A percentile compares a stretch with the other conserved stretches of the same genome.
Conservation (phyloP, 2,329 filamentous ascomycete species). For the Zalaria sp. region DNA sequence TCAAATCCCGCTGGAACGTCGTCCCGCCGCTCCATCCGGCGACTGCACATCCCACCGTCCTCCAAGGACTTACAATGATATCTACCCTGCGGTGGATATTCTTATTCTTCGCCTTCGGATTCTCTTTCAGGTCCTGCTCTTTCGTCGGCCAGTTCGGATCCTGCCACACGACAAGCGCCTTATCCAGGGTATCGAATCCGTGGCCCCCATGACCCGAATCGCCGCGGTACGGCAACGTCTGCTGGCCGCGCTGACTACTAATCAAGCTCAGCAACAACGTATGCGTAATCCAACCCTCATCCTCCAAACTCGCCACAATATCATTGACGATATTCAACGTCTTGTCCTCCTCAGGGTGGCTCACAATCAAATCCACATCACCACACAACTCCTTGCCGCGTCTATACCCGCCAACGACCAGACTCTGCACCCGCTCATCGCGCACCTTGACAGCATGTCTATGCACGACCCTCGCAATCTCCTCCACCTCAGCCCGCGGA, state of each 20-base stretch:
- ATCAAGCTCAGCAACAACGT: constrained; percentile 57
- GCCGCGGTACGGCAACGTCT: constrained; percentile 40
- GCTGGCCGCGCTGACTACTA: constrained; percentile 60
- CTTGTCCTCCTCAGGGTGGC: constrained; percentile 55
- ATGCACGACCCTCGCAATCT: constrained; percentile 50
- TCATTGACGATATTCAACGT: constrained; percentile 59
- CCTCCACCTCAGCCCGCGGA: constrained; percentile 56
- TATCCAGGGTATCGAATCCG: constrained; percentile 81
- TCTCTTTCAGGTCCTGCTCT: constrained; percentile 18
- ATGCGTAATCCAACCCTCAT: constrained; percentile 61
- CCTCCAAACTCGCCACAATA: constrained; percentile 59
- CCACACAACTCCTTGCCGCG: constrained; percentile 60
- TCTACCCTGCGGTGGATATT: constrained; percentile 77
- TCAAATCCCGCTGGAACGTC: constrained; percentile 77
- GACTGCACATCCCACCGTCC: constrained; percentile 75
- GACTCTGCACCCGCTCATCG: constrained; percentile 37
- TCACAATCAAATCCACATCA: constrained; percentile 78
- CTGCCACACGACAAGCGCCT: constrained; percentile 88
- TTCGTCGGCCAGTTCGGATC: constrained; percentile 37
- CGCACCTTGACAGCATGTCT: constrained; percentile 52
- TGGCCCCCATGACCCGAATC: constrained; percentile 26
- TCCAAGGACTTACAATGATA: constrained; percentile 83
- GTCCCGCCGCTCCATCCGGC: constrained; percentile 80
- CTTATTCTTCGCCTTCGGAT: constrained; percentile 41
- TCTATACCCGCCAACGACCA: constrained; percentile 69